A percentile compares a stretch with the other conserved stretches of the same genome.
Evolutionary conservation across 805 yeast species (phyloP).

Genomic region (Teunomyces gatunensis): DNA sequence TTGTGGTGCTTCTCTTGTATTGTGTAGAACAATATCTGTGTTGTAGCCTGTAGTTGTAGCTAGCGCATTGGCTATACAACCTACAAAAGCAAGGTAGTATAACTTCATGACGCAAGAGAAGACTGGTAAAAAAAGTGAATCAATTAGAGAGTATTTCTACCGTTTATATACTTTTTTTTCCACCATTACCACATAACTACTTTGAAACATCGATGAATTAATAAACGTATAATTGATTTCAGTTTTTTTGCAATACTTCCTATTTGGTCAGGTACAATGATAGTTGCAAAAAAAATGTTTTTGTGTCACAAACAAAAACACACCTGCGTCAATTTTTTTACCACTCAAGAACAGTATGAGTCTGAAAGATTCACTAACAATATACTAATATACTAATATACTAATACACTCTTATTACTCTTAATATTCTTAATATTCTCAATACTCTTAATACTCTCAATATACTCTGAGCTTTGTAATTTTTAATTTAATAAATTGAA

Average conservation of each 20-base stretch:
- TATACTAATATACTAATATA: no score
- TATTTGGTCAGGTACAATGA: neutral
- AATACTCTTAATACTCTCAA: no score
- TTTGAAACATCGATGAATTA: neutral
- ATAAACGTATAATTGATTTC: neutral
- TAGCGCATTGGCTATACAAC: neutral
- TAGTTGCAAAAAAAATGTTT: neutral
- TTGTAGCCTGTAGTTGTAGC: neutral
- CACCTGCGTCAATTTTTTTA: neutral
- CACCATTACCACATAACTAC: neutral
- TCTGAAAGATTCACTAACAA: no score
- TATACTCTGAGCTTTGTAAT: no score
- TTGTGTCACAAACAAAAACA: neutral
- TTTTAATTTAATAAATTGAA: neutral
- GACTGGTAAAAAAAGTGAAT: neutral
- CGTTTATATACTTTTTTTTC: neutral
- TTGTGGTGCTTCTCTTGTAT: neutral
- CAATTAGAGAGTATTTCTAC: neutral
- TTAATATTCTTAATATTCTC: no score
- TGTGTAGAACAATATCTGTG: neutral
- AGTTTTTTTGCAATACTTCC: conserved; percentile 2
- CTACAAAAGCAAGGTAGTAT: neutral
- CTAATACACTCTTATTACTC: no score
- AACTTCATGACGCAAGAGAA: neutral
- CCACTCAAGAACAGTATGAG: no score